Base-by-base conservation (phyloP, 129 eudicot genomes). In the Kitagawia praeruptora region DNA sequence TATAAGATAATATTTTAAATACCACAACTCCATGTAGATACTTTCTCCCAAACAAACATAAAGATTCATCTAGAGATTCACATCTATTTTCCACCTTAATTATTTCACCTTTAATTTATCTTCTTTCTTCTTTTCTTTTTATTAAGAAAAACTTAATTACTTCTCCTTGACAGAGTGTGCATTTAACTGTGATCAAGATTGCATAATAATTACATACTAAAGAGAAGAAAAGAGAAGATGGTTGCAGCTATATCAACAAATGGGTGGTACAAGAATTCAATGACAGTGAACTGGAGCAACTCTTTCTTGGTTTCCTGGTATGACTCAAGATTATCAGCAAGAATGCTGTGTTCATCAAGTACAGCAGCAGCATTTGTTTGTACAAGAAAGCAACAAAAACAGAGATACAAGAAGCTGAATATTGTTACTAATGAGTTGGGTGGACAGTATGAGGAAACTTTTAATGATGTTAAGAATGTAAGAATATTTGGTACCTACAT, bases 381-480 rank as follows among this genome's bases (percentile, higher is more conserved):
- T 40, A n/a, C 77, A 44, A 44, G 77, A 27, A 73, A n/a, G 23
- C 44, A 73, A 42, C 31, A 41, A 34, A 72, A 72, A 3, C 54
- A 44, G 37, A 44, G 53, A 42, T 40, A 38, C 40, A 38, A 23
- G n/a, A 41, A 15, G 51, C 21, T 23, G 31, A 61, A 61, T 61
- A n/a, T 23, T 73, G 38, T 73, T 73, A 42, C 47, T 19, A 73
- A 73, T 42, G 77, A 73, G 19, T 44, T 73, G 54, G 77, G 77
- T 4, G 77, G 77, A 19, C 77, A 73, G 77, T 73, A 73, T 44
- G 77, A 73, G 54, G 77, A 73, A 73, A n/a, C 21, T 73, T 73
- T 73, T n/a, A 73, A 73, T n/a, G 77, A 73, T 42, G 77, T 73
- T n/a, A 73, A 73, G 38, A 37, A 12, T 2, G 77, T 73, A 73